Evolutionary conservation across 1,284 basidiomycete genomes (phyloP).

Genomic region (Schizophyllum commune): DNA sequence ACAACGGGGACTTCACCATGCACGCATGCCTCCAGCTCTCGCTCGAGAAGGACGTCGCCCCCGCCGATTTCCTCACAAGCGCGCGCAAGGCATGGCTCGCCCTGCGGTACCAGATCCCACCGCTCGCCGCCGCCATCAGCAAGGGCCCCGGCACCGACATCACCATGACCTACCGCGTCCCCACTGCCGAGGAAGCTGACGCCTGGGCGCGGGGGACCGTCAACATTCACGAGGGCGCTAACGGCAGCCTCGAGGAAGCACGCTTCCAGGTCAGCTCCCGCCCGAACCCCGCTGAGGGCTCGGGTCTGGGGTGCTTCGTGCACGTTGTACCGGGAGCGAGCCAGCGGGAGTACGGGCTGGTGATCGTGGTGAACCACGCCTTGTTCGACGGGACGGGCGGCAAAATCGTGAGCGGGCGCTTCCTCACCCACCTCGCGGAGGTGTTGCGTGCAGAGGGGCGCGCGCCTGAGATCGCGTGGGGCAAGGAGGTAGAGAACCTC

Average conservation of each 20-base stretch:
- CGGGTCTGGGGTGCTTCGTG: background rate
- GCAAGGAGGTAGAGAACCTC: background rate
- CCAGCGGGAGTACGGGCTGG: background rate
- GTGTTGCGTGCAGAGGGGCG: background rate
- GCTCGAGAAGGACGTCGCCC: background rate
- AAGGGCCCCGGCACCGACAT: background rate
- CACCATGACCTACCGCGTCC: background rate
- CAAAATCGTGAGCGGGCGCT: background rate
- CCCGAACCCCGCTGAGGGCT: background rate
- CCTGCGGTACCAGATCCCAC: background rate
- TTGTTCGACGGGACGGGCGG: background rate
- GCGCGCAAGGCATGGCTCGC: background rate
- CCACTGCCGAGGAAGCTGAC: background rate
- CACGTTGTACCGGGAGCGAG: background rate
- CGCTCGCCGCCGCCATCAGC: background rate
- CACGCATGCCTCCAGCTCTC: background rate
- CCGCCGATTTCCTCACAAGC: background rate
- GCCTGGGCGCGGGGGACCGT: background rate
- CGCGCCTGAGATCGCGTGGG: background rate
- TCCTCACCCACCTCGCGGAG: background rate
- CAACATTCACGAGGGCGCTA: background rate
- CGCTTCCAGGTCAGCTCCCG: background rate
- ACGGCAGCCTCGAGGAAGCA: background rate
- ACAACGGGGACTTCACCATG: background rate
- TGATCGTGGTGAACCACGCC: background rate